Base-by-base conservation (phyloP, 352 stramenopile species). In the Globisporangium lucens region DNA sequence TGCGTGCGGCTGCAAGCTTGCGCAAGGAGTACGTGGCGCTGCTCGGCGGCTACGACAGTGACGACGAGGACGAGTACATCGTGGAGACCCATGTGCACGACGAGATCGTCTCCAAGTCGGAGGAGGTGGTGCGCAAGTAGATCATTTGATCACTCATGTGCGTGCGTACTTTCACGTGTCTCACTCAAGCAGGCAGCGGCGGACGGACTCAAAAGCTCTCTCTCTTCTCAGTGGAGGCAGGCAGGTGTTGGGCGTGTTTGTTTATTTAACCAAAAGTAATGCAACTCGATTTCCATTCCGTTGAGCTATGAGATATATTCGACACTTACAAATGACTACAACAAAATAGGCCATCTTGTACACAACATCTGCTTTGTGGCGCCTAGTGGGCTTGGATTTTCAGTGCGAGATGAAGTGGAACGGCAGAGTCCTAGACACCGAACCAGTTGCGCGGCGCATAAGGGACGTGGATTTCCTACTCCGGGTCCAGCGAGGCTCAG, bases 1-100 rank as follows among this genome's bases (percentile, higher is more conserved):
- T 77, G 51, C 60, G 61, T 10, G 62, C 69, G 7, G 74, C 70
- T 4, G 61, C 65, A 8, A 66, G 63, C 2, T 75, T 70, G 24
- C 87, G 87, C 57, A 72, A 75, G 43, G 79, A 85, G 61, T 93
- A 94, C 77, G 65, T 95, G 1, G 79, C 80, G 46, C 70, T 94
- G 53, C 68, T 92, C 20, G 72, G 76, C 65, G 88, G 88, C 65
- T 94, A 95, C 75, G 88, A 94, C 78, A 89, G 75, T 61, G 83
- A 95, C 58, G 79, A 94, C 72, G 88, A 95, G 46, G 75, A 77
- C 61, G 83, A 95, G 77, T 95, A 92, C 79, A 89, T 93, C 65
- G 75, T 93, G 63, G 70, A 95, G 75, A 90, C 70, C 56, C 81
- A 83, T 71, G 82, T 77, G 76, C 82, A 82, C 71, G 88, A 95